Evolutionary conservation across 495 filamentous ascomycete genomes (phyloP), one percentile per base, ranked within the genome.

Genomic region (Daldinia grandis): DNA sequence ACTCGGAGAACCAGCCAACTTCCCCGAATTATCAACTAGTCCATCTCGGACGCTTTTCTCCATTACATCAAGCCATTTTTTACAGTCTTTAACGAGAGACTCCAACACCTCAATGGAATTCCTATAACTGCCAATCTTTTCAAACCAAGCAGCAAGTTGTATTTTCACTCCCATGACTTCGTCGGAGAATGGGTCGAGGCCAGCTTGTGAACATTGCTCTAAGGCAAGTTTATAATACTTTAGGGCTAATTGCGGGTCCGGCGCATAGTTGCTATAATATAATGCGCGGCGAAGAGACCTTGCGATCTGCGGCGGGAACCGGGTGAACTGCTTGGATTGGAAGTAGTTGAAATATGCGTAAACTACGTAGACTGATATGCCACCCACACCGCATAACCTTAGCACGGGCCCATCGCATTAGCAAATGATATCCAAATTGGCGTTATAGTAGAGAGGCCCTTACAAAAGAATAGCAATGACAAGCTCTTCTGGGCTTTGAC

Each of bases 91-190:
- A 74, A 85, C 79, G 73, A 94, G 71, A 31, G 84, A 81, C 82
- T 97, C 93, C 37, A 98, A 78, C 7, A 97, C 87, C 54, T 91
- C 83, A 47, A 91, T 87, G 0, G 93, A 88, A 62, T 88, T 87
- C 47, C 85, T 81, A 61, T 86, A 87, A 63, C 89, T 79, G 19
- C 89, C 84, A 4, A 90, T 83, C 76, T 91, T 90, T 81, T 97
- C 92, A 69, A 96, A 81, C 82, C 96, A 87, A 14, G 82, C 84
- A 3, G 92, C 89, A 4, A 97, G 78, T 78, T 93, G 89, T 31
- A 97, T 87, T 80, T 92, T 95, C 19, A 99, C 87, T 0, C 95
- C 95, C 53, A 97, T 81, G 14, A 98, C 87, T 73, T 97, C 95
- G 64, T 97, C 91, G 3, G 90, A 92, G 72, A 93, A 95, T 3